Evolutionary conservation across 1,284 basidiomycete species (phyloP), one percentile per base, ranked within the genome.

Genomic region (Crucibulum cyathiforme): DNA sequence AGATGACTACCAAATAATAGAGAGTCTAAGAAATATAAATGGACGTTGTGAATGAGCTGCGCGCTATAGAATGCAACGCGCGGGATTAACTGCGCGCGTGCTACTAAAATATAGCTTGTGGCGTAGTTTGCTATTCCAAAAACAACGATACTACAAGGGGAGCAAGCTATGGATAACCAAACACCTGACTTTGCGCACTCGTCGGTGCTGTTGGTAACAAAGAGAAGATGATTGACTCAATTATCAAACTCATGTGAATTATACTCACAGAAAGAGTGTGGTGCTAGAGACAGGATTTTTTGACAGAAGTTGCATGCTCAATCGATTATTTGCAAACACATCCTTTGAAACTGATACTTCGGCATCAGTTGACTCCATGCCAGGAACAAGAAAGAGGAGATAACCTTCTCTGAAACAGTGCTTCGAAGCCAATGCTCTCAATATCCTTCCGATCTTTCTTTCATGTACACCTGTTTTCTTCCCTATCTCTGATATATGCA

Each of bases 371-470:
- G n/a, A 49, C n/a, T 24, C 24, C 24, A 35, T 15, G 54, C 9
- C 24, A 39, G 43, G 34, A 34, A 41, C 34, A n/a, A n/a, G 45
- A 8, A 37, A 10, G 35, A 45, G 10, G 39, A 24, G 54, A 63
- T 24, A 56, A 77, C 78, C 71, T 72, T 81, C 80, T 24, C 63
- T 60, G 64, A 79, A 82, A 53, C 76, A 68, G 57, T 79, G 77
- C 38, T 74, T 71, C 0, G 76, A 71, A 5, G 73, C 73, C 1
- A 82, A 69, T 1, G 77, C 57, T 10, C 79, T 69, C 49, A 82
- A 57, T 10, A 80, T 63, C 36, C 77, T 69, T n/a, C 68, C 69
- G 2, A 79, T 62, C 59, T 78, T 79, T 7, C 63, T 62, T n/a
- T 63, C 54, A 19, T 76, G 67, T 15, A 79, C 47, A 3, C 70